Evolutionary conservation across 2,329 filamentous ascomycete genomes (phyloP), one percentile per base, ranked within the genome.

Genomic region (Botrytis paeoniae): DNA sequence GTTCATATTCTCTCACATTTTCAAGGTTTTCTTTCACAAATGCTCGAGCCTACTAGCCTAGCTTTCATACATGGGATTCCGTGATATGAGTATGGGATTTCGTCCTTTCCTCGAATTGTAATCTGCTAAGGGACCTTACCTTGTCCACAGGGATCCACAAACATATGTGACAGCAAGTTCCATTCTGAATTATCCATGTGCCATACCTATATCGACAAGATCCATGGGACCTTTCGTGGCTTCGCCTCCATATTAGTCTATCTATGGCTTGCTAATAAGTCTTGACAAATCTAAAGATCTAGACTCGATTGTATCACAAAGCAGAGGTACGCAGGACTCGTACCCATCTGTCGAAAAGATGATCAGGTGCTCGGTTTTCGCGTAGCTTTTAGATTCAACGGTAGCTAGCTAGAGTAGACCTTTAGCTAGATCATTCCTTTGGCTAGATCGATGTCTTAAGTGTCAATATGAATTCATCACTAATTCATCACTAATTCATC

Each of bases 261-360:
- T 39, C 16, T 14, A 29, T 39, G 5, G 39, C 35, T 70, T 70
- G 29, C 54, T 16, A 54, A 16, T 63, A 45, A 37, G 57, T 41
- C 41, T 9, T 48, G 45, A 62, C 39, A 45, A 60, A 43, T 63
- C 48, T n/a, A 51, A 29, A 45, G 29, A 39, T 70, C 57, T 39
- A 70, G 69, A 51, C 57, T 63, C 43, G 22, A 51, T 20, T 45
- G n/a, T 37, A 70, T 70, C 69, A 70, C 69, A 70, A 62, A 70
- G 57, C 69, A 70, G 43, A 70, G 29, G 22, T 29, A 20, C 45
- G 39, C 3, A 29, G 48, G 25, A 32, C 57, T 51, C 69, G 22
- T 63, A 29, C 39, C 57, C 32, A 39, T 37, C 32, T 29, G 35
- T n/a, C 35, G 32, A 63, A 59, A 14, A 35, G 22, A 48, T 10